These are phyloP conservation scores for Polygonum aviculare DNA, from an alignment of 148 eudicot species.

Conservation along the genomic window DNA sequence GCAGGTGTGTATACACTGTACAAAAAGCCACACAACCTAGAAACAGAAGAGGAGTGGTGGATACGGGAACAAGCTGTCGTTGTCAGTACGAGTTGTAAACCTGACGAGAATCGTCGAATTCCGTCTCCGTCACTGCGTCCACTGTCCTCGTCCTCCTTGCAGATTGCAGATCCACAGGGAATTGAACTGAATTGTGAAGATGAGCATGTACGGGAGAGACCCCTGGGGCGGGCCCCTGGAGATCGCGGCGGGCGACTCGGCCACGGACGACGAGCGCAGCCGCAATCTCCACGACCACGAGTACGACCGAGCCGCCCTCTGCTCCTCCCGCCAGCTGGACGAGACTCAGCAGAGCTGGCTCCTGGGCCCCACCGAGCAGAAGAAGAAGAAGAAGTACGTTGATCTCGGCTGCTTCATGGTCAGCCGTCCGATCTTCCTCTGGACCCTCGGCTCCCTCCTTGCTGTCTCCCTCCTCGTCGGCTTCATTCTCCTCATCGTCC, in stretches of 20 bases:
- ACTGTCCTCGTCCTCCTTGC: too few relatives aligned
- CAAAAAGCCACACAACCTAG: too few relatives aligned
- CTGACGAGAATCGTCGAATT: background rate
- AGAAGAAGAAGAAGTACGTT: slow-evolving; percentile 88
- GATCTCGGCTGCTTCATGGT: slow-evolving; percentile 86
- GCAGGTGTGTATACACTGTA: too few relatives aligned
- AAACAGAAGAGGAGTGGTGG: background rate
- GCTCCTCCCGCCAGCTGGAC: slow-evolving; percentile 63
- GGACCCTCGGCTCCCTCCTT: slow-evolving; percentile 61
- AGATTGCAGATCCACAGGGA: too few relatives aligned
- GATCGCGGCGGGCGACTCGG: slow-evolving; percentile 67
- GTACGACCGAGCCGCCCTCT: slow-evolving; percentile 72
- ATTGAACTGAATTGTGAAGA: background rate
- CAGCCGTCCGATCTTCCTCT: slow-evolving; percentile 65
- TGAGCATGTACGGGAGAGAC: slow-evolving; percentile 82
- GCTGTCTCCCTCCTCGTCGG: slow-evolving; percentile 53
- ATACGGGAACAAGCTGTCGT: background rate
- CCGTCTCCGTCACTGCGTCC: background rate
- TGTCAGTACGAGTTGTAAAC: background rate
- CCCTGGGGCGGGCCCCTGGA: slow-evolving; percentile 99
- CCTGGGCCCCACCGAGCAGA: slow-evolving; percentile 74
- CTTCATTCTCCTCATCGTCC: slow-evolving; percentile 54
- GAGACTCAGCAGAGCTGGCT: slow-evolving; percentile 99
- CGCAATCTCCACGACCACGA: slow-evolving; percentile 75
- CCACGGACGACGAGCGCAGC: slow-evolving; percentile 94